These are phyloP conservation scores for Cladobotryum protrusum DNA, from an alignment of 2,329 filamentous ascomycete genomes.

Conservation along the genomic window DNA sequence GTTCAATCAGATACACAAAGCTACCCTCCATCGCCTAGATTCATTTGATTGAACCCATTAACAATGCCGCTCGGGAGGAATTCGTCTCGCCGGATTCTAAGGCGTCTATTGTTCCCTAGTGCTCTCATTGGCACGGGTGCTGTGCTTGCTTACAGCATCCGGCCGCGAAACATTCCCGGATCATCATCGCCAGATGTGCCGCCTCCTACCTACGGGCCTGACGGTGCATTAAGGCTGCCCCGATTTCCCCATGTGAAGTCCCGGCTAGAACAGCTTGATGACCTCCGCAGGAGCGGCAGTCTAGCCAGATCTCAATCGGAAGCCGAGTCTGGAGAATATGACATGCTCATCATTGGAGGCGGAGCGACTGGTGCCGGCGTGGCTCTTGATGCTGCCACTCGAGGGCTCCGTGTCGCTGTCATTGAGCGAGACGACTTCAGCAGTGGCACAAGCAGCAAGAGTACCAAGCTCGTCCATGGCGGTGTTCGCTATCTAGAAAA, in stretches of 20 bases:
- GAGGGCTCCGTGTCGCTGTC: slow-evolving; percentile 65
- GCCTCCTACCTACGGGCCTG: slow-evolving; percentile 62
- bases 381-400: slow-evolving; percentile 64
- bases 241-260: slow-evolving; percentile 58
- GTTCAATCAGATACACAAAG: too few relatives aligned
- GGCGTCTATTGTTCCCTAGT: slow-evolving; percentile 39
- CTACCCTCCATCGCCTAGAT: too few relatives aligned
- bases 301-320: neutral
- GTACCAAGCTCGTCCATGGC: slow-evolving; percentile 71
- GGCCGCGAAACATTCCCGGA: slow-evolving; percentile 66
- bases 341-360: slow-evolving; percentile 64
- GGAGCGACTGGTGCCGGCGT: slow-evolving; percentile 67
- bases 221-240: slow-evolving; percentile 61
- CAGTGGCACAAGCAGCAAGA: slow-evolving; percentile 68
- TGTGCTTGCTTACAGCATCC: slow-evolving; percentile 49
- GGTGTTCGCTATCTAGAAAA: slow-evolving; percentile 71
- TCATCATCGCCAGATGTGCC: slow-evolving; percentile 62
- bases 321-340: slow-evolving; percentile 46
- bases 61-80: slow-evolving; percentile 3
- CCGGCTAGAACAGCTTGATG: slow-evolving; percentile 58
- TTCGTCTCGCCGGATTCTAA: slow-evolving; percentile 22
- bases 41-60: too few relatives aligned
- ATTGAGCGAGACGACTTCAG: slow-evolving; percentile 70
- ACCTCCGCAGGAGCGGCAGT: slow-evolving; percentile 39
- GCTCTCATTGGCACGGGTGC: slow-evolving; percentile 38